Base-by-base conservation (phyloP, 2,329 filamentous ascomycete genomes). In the Leptographium lundbergii region DNA sequence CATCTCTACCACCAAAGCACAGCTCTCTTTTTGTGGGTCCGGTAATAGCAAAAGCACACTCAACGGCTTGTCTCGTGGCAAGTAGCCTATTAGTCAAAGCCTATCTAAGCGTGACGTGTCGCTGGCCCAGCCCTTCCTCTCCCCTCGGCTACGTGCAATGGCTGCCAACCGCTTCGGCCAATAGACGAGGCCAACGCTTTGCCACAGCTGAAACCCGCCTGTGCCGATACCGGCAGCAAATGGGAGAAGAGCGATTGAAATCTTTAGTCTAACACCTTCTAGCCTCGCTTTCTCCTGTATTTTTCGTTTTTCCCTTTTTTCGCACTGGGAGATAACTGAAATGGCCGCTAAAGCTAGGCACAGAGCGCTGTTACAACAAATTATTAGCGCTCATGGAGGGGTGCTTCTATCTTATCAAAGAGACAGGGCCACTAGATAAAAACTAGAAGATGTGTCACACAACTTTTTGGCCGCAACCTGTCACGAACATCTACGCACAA, bases 191-290 rank as follows among this genome's bases (percentile, higher is more conserved):
- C 10, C 39, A 10, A 32, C 29, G 29, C 29, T 32, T 32, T 32
- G 29, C 29, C 29, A 32, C 29, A 32, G 29, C 29, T 32, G 29
- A 10, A 32, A 32, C 5, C 10, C 29, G 5, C 11, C 50, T 36
- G 17, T 54, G 61, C 62, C 62, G 62, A 60, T 64, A 64, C 59
- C 62, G 62, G 62, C 61, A 62, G 54, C 62, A 63, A 64, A 64
- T 64, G 48, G 42, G 61, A 61, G 58, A 19, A 10, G 57, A 57
- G 58, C 58, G 59, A 62, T 63, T 54, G 57, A 59, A 62, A 63
- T 63, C 59, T 22, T 4, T 54, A 57, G 57, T 36, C 19, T 48
- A 56, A 47, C 24, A 24, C 10, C 32, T 34, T 34, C 36, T 55
- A 55, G 22, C 34, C 36, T 45, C 14, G 19, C 14, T 29, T 24